Conservation (phyloP, 108 stramenopile genomes). For the Cyclotella atomus region DNA sequence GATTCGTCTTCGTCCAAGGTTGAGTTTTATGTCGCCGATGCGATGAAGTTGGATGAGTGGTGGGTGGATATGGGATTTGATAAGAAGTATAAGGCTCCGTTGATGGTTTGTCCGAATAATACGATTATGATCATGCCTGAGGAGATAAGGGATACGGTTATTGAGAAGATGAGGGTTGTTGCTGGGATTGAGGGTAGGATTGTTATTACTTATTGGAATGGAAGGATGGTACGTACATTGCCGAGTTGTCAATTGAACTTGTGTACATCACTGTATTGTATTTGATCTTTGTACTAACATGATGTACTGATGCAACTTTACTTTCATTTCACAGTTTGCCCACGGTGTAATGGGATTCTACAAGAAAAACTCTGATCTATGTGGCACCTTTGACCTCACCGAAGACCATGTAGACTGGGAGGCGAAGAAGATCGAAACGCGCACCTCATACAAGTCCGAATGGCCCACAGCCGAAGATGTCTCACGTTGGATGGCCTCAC, state of each 20-base stretch:
- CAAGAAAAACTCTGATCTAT: constrained; percentile 46
- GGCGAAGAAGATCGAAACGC: constrained; percentile 32
- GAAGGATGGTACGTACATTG: constrained; percentile 19
- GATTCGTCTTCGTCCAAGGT: neutral
- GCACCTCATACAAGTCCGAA: constrained; percentile 41
- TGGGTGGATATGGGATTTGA: constrained; percentile 40
- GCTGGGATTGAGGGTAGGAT: constrained; percentile 49
- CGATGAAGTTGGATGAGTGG: constrained; percentile 52
- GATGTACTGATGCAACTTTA: neutral
- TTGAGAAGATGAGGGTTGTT: constrained; percentile 51
- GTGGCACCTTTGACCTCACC: constrained; percentile 44
- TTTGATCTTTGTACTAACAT: neutral
- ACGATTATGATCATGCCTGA: constrained; percentile 61
- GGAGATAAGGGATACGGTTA: constrained; percentile 43
- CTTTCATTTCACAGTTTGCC: constrained; percentile 26
- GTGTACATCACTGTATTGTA: neutral
- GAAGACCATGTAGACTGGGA: constrained; percentile 56
- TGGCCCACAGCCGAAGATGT: constrained; percentile 48
- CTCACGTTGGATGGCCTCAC: constrained; percentile 27
- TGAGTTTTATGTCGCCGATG: constrained; percentile 42
- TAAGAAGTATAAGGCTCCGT: constrained; percentile 41
- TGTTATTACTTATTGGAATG: constrained; percentile 55
- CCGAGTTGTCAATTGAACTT: neutral
- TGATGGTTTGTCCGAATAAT: constrained; percentile 54
- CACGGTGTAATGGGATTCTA: constrained; percentile 58